phyloP scores from a whole-genome alignment of 441 rosid genomes.

The Breynia disticha region DNA sequence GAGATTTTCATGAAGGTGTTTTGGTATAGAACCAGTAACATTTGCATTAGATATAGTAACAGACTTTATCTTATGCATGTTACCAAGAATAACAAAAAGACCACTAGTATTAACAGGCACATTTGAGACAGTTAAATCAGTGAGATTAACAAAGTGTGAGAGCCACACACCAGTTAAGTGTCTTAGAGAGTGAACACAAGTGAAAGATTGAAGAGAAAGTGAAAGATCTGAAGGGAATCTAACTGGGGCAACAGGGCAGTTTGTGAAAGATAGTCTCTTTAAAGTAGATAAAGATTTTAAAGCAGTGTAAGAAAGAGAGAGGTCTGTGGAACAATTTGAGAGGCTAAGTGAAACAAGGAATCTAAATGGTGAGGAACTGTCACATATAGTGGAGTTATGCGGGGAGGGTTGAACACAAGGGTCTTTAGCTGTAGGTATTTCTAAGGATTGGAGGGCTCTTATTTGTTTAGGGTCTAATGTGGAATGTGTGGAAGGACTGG shows the following conservation, averaged over 20 bases:
- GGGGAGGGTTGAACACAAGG: slow-evolving; percentile 46
- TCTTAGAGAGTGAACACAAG: slow-evolving; percentile 64
- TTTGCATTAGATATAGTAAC: slow-evolving; percentile 56
- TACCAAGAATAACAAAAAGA: slow-evolving; percentile 61
- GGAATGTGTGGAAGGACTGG: slow-evolving; percentile 26
- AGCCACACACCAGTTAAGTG: slow-evolving; percentile 63
- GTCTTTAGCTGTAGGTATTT: slow-evolving; percentile 55
- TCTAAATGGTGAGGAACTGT: slow-evolving; percentile 58
- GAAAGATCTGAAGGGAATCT: slow-evolving; percentile 64
- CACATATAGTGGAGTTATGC: slow-evolving; percentile 43
- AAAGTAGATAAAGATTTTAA: slow-evolving; percentile 76
- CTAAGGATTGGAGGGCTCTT: slow-evolving; percentile 60
- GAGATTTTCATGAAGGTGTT: slow-evolving; percentile 39
- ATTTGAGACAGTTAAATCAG: slow-evolving; percentile 58
- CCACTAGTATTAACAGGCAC: slow-evolving; percentile 57
- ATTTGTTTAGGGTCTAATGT: slow-evolving; percentile 80
- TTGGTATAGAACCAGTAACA: slow-evolving; percentile 59
- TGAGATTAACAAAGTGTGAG: slow-evolving; percentile 61
- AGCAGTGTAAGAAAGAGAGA: slow-evolving; percentile 71
- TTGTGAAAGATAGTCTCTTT: slow-evolving; percentile 45
- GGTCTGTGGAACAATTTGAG: slow-evolving; percentile 64
- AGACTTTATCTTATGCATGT: slow-evolving; percentile 47
- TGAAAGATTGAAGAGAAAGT: slow-evolving; percentile 51
- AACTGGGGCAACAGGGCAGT: slow-evolving; percentile 44
- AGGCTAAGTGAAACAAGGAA: slow-evolving; percentile 61